These are phyloP conservation scores for Didymosphaeria variabile DNA, from an alignment of 2,329 filamentous ascomycete genomes.

Conservation along the genomic window DNA sequence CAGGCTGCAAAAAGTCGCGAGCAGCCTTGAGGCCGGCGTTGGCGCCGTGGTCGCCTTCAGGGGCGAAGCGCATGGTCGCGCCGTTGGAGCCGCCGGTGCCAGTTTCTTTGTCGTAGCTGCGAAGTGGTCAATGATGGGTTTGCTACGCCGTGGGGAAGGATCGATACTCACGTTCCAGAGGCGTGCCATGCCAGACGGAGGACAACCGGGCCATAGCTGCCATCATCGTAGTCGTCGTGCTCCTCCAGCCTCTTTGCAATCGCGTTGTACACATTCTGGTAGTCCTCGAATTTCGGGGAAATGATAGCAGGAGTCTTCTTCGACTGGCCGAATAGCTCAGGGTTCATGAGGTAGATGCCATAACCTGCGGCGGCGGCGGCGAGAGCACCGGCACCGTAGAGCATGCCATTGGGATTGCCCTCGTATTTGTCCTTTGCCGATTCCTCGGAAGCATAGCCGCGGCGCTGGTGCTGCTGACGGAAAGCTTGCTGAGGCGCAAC, in stretches of 20 bases:
- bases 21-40: constrained; percentile 89
- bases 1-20: constrained; percentile 90
- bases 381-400: constrained; percentile 44
- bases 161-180: constrained; percentile 72
- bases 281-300: constrained; percentile 82
- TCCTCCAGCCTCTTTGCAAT: constrained; percentile 83
- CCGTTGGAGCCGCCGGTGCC: constrained; percentile 93
- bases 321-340: constrained; percentile 52
- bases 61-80: constrained; percentile 94
- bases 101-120: constrained; percentile 80
- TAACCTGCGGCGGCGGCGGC: constrained; percentile 40
- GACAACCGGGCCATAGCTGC: constrained; percentile 92
- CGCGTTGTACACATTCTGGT: constrained; percentile 93
- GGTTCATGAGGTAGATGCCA: constrained; percentile 64
- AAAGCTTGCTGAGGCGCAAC: constrained; percentile 70
- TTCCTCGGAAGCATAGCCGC: constrained; percentile 75
- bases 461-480: constrained; percentile 78
- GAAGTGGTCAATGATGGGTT: constrained; percentile 23
- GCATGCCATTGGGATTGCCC: constrained; percentile 59
- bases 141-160: background rate
- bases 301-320: constrained; percentile 61
- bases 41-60: constrained; percentile 88
- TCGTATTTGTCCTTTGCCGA: constrained; percentile 57
- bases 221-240: constrained; percentile 95
- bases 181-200: constrained; percentile 93